Evolutionary conservation across 176 grass and related monocot species (phyloP).

Genomic region (Alopecurus myosuroides): DNA sequence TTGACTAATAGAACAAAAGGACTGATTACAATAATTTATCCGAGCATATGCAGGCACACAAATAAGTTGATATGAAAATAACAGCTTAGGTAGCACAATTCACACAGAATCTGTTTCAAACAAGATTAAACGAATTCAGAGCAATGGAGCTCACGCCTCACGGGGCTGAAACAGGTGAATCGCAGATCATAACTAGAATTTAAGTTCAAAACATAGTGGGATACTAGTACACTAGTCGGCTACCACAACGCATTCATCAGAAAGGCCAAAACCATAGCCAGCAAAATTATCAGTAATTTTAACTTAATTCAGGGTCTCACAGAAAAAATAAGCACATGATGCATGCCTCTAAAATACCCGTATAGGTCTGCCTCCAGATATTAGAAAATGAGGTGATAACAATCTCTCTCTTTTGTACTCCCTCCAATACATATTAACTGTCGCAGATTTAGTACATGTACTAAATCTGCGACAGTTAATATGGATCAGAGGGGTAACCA

Average conservation of each 20-base stretch:
- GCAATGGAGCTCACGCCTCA: slow-evolving; percentile 2
- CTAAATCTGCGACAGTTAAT: too few species aligned
- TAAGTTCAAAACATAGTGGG: background rate
- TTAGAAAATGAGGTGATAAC: background rate
- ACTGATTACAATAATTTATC: background rate
- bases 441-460: too few species aligned
- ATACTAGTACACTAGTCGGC: background rate
- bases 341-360: background rate
- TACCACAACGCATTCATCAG: background rate
- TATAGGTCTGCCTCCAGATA: background rate
- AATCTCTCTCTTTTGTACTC: background rate
- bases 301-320: background rate
- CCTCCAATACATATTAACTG: too few species aligned
- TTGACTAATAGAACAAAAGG: background rate
- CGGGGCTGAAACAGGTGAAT: background rate
- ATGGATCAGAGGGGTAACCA: too few species aligned
- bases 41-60: background rate
- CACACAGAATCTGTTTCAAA: background rate
- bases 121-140: background rate
- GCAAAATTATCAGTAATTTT: background rate
- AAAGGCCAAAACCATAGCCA: background rate
- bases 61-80: background rate
- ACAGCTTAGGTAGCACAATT: background rate
- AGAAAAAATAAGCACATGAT: background rate
- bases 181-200: background rate